Percentiles rank a stretch among this genome's conserved stretches.
Conservation (phyloP, 1,284 basidiomycete species). For the Meripilus lineatus region DNA sequence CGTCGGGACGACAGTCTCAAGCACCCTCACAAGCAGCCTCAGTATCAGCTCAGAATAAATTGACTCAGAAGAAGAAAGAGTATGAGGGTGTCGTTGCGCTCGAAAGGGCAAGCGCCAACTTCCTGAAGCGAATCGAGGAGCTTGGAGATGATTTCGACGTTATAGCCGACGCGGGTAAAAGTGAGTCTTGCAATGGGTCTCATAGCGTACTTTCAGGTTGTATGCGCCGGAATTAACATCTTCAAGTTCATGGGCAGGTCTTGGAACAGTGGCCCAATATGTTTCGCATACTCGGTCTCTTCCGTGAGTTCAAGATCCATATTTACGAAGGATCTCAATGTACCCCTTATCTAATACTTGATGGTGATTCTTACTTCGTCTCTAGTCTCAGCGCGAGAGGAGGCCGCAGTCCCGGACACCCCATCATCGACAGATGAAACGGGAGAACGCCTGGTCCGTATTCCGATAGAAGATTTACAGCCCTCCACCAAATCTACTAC, state of each 20-base stretch:
- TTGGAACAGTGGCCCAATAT: conserved; percentile 77
- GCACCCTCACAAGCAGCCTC: conserved; percentile 35
- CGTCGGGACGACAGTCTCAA: conserved; percentile 47
- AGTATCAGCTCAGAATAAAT: conserved; percentile 46
- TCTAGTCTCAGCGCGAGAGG: conserved; percentile 41
- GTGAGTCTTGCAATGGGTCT: conserved; percentile 33
- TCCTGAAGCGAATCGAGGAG: conserved; percentile 61
- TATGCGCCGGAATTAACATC: background rate
- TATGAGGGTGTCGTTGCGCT: conserved; percentile 70
- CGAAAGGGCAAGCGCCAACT: conserved; percentile 56
- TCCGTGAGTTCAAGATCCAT: no score
- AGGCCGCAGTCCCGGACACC: conserved; percentile 21
- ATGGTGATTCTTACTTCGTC: background rate
- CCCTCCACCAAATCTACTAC: no score
- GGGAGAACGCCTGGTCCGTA: conserved; percentile 49
- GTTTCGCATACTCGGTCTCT: conserved; percentile 68
- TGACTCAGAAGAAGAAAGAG: conserved; percentile 76
- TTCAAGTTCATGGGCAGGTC: conserved; percentile 66
- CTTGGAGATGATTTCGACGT: conserved; percentile 67
- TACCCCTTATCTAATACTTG: background rate
- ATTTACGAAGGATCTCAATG: no score
- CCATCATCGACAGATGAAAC: conserved; percentile 15
- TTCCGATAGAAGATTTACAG: conserved; percentile 57
- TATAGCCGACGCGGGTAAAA: conserved; percentile 70
- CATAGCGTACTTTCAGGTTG: background rate